These are phyloP conservation scores for Aspergillus sparsus DNA, from an alignment of 495 filamentous ascomycete genomes.

Conservation along the genomic window DNA sequence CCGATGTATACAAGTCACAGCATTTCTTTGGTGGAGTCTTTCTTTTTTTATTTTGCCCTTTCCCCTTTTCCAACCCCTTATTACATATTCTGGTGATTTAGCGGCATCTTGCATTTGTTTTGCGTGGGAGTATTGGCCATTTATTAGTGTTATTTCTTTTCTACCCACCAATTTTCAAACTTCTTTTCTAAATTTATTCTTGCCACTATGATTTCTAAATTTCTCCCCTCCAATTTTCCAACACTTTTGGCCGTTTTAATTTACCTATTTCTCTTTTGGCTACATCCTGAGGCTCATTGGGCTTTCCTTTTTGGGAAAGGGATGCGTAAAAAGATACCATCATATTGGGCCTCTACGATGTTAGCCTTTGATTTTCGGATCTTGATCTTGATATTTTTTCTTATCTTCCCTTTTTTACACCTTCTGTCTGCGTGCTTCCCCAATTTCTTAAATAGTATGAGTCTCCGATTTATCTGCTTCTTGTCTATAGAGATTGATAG, in stretches of 20 bases:
- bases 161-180: background rate
- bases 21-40: slow-evolving; percentile 28
- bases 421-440: too few species aligned
- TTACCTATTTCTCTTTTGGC: background rate
- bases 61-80: too few species aligned
- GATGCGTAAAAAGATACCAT: background rate
- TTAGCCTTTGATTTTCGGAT: background rate
- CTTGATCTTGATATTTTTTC: slow-evolving; percentile 7
- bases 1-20: slow-evolving; percentile 18
- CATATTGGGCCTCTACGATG: too few species aligned
- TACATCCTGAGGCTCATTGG: slow-evolving; percentile 9
- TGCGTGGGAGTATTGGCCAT: slow-evolving; percentile 21
- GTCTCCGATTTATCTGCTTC: background rate
- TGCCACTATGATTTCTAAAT: background rate
- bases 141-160: slow-evolving; percentile 8
- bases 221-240: background rate
- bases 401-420: background rate
- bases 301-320: background rate
- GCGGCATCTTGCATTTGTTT: slow-evolving; percentile 23
- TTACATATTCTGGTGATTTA: slow-evolving; percentile 17
- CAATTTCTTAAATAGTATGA: background rate
- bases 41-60: too few species aligned
- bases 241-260: slow-evolving; percentile 1
- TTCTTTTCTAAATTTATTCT: slow-evolving; percentile 10
- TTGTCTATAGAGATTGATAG: background rate